Evolutionary conservation across 495 filamentous ascomycete genomes (phyloP).

Genomic region (Gamarada debralockiae): DNA sequence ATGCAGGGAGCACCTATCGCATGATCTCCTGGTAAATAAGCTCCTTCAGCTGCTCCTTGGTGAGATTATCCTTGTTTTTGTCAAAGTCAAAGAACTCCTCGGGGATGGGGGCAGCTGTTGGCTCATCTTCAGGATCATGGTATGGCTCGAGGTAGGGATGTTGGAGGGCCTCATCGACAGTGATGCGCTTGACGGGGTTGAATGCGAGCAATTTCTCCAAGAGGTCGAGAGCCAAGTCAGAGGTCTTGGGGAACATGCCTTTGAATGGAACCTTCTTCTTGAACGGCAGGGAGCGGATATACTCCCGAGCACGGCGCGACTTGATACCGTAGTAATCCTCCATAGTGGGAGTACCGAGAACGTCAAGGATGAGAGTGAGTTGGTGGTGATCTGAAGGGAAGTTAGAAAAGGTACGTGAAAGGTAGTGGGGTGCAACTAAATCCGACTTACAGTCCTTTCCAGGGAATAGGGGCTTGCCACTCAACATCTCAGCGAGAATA

Average conservation of each 20-base stretch:
- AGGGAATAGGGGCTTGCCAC: constrained; percentile 96
- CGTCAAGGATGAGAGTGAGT: constrained; percentile 94
- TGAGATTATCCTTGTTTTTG: constrained; percentile 98
- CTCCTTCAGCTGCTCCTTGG: constrained; percentile 96
- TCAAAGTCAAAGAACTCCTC: constrained; percentile 99
- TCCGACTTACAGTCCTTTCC: constrained; percentile 89
- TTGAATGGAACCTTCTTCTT: constrained; percentile 99
- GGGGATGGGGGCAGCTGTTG: constrained; percentile 91
- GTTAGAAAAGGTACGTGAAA: constrained; percentile 21
- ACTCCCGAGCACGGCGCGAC: constrained; percentile 94
- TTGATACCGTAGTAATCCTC: constrained; percentile 99
- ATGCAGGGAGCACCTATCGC: constrained; percentile 55
- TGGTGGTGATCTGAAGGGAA: constrained; percentile 82
- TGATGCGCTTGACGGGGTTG: constrained; percentile 98
- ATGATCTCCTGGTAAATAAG: constrained; percentile 99
- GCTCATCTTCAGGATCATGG: constrained; percentile 98
- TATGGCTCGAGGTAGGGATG: constrained; percentile 99
- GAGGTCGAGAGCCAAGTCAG: constrained; percentile 87
- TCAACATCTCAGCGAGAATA: constrained; percentile 99
- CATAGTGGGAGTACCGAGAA: constrained; percentile 98
- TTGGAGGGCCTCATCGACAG: constrained; percentile 93
- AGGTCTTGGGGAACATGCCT: constrained; percentile 95
- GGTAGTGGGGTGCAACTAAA: background rate
- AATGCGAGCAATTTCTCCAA: constrained; percentile 95
- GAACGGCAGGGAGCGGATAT: constrained; percentile 99